Conservation (phyloP, 2,329 filamentous ascomycete genomes). For the Emergomyces africanus region DNA sequence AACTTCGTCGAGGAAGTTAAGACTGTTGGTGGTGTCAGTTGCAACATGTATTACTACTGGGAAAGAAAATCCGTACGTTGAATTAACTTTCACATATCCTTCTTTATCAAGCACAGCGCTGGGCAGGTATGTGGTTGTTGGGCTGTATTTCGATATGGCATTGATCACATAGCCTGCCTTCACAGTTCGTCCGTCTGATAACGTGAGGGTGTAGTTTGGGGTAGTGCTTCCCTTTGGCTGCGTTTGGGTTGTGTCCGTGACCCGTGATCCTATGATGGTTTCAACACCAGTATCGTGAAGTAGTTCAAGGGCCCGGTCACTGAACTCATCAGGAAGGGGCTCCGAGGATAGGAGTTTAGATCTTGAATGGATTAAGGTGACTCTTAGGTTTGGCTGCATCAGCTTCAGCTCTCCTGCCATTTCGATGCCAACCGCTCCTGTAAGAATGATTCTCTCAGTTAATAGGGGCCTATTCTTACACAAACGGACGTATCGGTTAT, state of each 20-base stretch:
- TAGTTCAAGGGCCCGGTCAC: constrained; percentile 46
- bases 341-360: constrained; percentile 59
- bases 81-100: constrained; percentile 49
- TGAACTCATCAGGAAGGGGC: constrained; percentile 56
- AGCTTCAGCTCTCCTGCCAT: constrained; percentile 69
- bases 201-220: constrained; percentile 39
- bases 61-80: constrained; percentile 30
- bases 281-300: constrained; percentile 52
- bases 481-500: background rate
- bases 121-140: constrained; percentile 51
- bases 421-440: constrained; percentile 65
- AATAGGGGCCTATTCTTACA: background rate
- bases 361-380: constrained; percentile 65
- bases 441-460: background rate
- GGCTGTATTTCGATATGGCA: constrained; percentile 49
- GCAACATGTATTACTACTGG: background rate
- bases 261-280: constrained; percentile 48
- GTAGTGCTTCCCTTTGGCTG: constrained; percentile 32
- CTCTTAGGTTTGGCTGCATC: constrained; percentile 48
- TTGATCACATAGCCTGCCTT: constrained; percentile 52
- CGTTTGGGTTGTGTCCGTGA: constrained; percentile 25
- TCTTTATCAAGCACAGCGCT: constrained; percentile 43
- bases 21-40: constrained; percentile 20
- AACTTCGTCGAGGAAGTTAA: constrained; percentile 40
- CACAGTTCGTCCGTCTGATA: constrained; percentile 47